phyloP scores from a whole-genome alignment of 345 rosid genomes.

The Excoecaria cochinchinensis region DNA sequence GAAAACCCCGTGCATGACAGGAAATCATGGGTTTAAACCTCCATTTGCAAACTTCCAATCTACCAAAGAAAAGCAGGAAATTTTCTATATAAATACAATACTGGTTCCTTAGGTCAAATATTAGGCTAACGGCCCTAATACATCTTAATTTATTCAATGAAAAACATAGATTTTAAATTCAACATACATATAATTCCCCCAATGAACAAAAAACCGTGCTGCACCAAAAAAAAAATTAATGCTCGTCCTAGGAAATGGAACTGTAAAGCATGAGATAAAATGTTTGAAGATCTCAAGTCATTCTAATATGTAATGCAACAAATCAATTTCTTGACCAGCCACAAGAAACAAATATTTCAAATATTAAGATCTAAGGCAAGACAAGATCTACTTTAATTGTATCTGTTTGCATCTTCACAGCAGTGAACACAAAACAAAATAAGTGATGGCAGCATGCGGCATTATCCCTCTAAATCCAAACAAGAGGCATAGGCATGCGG shows the following conservation, averaged over 20 bases:
- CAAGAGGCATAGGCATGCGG: slow-evolving; percentile 23
- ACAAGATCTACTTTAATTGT: slow-evolving; percentile 9
- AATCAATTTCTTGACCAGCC: background rate
- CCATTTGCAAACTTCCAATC: too few species aligned
- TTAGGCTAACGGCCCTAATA: too few species aligned
- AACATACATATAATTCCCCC: too few species aligned
- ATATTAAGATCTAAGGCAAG: slow-evolving; percentile 1
- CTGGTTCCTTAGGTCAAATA: too few species aligned
- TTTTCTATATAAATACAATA: background rate
- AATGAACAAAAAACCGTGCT: too few species aligned
- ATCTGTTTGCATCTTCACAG: slow-evolving; percentile 18
- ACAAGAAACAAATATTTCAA: background rate
- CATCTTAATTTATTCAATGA: too few species aligned
- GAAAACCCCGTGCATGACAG: too few species aligned
- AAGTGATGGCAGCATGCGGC: slow-evolving; percentile 21
- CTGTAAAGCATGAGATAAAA: background rate
- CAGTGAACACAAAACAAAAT: slow-evolving; percentile 5
- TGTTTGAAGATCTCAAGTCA: background rate
- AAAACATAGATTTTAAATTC: too few species aligned
- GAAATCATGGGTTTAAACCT: too few species aligned
- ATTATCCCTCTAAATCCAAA: slow-evolving; percentile 16
- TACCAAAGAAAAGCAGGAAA: background rate
- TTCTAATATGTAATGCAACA: background rate
- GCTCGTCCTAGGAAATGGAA: background rate
- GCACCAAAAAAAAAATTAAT: background rate